Evolutionary conservation across 1,284 basidiomycete species (phyloP).

Genomic region (Leucoagaricus sp.): DNA sequence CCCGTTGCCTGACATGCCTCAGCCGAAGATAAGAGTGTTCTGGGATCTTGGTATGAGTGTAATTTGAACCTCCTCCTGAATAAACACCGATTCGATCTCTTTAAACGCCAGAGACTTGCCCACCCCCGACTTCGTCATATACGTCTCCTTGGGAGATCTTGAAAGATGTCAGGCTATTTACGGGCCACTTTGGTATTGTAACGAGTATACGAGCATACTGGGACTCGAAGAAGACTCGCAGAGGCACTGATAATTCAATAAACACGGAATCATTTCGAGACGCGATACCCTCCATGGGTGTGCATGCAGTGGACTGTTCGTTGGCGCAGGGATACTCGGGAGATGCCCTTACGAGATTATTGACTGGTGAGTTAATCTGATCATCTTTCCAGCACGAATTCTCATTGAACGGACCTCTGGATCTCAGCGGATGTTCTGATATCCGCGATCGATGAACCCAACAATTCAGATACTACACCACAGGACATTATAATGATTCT

Average conservation of each 20-base stretch:
- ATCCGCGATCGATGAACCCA: slow-evolving; percentile 2
- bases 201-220: slow-evolving; percentile 13
- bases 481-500: slow-evolving; percentile 10
- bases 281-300: slow-evolving; percentile 10
- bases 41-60: slow-evolving; percentile 20
- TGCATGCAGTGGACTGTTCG: slow-evolving; percentile 5
- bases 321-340: background rate
- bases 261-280: background rate
- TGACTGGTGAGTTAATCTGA: slow-evolving; percentile 1
- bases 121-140: background rate
- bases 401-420: background rate
- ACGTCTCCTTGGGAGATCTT: slow-evolving; percentile 2
- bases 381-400: background rate
- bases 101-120: background rate
- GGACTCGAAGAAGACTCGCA: background rate
- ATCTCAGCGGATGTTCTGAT: slow-evolving; percentile 9
- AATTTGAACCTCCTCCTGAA: background rate
- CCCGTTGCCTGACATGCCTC: slow-evolving; percentile 7
- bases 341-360: background rate
- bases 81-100: background rate
- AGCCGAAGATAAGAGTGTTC: slow-evolving; percentile 12
- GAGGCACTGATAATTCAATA: background rate
- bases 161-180: slow-evolving; percentile 5
- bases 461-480: background rate
- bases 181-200: slow-evolving; percentile 5